These are phyloP conservation scores for Arthrobotrys sphaeroides DNA, from an alignment of 2,329 filamentous ascomycete genomes.

Conservation along the genomic window DNA sequence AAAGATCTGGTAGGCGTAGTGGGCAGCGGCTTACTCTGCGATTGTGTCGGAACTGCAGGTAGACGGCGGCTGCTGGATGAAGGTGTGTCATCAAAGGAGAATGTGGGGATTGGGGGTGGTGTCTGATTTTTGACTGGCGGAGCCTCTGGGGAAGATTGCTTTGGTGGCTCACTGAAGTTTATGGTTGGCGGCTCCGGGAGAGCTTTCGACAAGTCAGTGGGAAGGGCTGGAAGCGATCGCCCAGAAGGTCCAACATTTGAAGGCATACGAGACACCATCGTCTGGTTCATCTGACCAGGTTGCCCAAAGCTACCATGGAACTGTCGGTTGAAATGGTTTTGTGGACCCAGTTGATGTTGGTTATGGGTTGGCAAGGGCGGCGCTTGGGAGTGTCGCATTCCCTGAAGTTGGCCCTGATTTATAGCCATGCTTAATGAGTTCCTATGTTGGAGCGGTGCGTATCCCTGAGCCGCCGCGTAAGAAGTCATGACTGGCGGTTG, in stretches of 20 bases:
- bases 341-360: slow-evolving; percentile 12
- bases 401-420: slow-evolving; percentile 22
- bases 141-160: slow-evolving; percentile 12
- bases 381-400: slow-evolving; percentile 22
- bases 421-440: slow-evolving; percentile 4
- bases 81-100: slow-evolving; percentile 32
- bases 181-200: slow-evolving; percentile 28
- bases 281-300: slow-evolving; percentile 1
- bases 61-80: slow-evolving; percentile 13
- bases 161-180: neutral
- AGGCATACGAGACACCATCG: neutral
- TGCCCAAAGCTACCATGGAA: slow-evolving; percentile 12
- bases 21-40: slow-evolving; percentile 19
- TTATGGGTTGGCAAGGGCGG: slow-evolving; percentile 25
- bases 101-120: slow-evolving; percentile 27
- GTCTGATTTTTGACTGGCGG: slow-evolving; percentile 24
- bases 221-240: slow-evolving; percentile 37
- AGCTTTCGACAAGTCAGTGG: slow-evolving; percentile 7
- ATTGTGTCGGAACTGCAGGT: slow-evolving; percentile 22
- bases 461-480: neutral
- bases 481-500: slow-evolving; percentile 6
- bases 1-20: slow-evolving; percentile 9
- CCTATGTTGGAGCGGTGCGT: slow-evolving; percentile 14
- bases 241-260: slow-evolving; percentile 14
- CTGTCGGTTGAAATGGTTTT: slow-evolving; percentile 6